A percentile compares a stretch with the other conserved stretches of the same genome.
Evolutionary conservation across 306 rosid species (phyloP).

Genomic region (Inga laurina): DNA sequence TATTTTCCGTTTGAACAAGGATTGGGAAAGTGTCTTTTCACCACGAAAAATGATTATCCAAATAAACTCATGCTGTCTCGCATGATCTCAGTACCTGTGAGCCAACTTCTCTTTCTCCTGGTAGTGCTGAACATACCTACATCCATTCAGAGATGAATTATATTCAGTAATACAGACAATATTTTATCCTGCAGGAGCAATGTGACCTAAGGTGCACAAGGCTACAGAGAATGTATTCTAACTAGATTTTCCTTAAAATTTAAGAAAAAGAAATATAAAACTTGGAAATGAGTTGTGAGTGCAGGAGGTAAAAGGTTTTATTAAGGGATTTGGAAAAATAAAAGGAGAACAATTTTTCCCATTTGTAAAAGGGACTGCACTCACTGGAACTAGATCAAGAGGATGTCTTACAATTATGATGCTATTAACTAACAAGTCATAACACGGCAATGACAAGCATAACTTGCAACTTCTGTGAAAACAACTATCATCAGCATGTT

Average conservation of each 20-base stretch:
- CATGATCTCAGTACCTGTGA: slow-evolving; percentile 17
- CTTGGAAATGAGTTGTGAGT: neutral
- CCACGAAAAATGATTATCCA: neutral
- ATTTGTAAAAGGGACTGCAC: neutral
- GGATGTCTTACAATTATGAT: neutral
- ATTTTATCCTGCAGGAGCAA: neutral
- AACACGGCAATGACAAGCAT: neutral
- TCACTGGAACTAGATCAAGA: neutral
- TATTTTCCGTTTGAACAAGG: neutral
- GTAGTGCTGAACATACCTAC: slow-evolving; percentile 65
- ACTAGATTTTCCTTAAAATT: neutral
- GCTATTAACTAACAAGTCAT: neutral
- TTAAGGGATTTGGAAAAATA: neutral
- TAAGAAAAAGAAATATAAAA: neutral
- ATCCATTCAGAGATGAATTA: slow-evolving; percentile 26
- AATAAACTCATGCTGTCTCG: neutral
- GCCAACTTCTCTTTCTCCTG: slow-evolving; percentile 64
- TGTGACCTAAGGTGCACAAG: neutral
- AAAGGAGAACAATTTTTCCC: neutral
- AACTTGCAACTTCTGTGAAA: neutral
- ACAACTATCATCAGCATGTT: neutral
- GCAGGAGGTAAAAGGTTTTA: neutral
- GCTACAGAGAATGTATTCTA: neutral
- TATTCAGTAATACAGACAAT: neutral
- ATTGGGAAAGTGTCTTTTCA: neutral